Percentiles rank a stretch among this genome's conserved stretches.
Evolutionary conservation across 2,329 filamentous ascomycete species (phyloP).

Genomic region (Raffaelea ambrosiae): DNA sequence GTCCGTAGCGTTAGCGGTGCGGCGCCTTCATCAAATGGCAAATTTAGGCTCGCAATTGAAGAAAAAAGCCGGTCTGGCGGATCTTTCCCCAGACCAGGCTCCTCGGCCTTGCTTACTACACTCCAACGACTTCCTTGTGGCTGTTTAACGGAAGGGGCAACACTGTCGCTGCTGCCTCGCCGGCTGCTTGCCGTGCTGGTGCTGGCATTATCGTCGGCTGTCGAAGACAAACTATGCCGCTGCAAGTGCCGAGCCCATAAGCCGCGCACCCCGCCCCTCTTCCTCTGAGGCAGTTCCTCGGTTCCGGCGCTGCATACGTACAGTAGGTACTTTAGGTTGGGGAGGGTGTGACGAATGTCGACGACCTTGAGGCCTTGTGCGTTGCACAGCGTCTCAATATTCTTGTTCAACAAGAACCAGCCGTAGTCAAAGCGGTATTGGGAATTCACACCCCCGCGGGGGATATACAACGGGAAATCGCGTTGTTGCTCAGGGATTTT

Average conservation of each 20-base stretch:
- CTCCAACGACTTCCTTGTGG: conserved; percentile 29
- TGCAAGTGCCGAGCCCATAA: conserved; percentile 43
- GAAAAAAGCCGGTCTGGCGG: neutral
- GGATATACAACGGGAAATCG: conserved; percentile 72
- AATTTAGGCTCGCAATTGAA: conserved; percentile 2
- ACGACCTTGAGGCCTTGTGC: conserved; percentile 68
- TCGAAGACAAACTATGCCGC: conserved; percentile 17
- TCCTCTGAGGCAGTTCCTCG: conserved; percentile 52
- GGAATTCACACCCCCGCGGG: conserved; percentile 52
- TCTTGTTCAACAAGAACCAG: conserved; percentile 93
- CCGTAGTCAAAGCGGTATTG: conserved; percentile 93
- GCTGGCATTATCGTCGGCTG: conserved; percentile 27
- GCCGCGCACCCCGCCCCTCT: conserved; percentile 51
- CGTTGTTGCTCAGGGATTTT: conserved; percentile 47
- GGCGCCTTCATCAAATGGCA: conserved; percentile 39
- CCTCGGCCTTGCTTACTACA: conserved; percentile 24
- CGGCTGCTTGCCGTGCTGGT: conserved; percentile 30
- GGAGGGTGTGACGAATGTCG: conserved; percentile 84
- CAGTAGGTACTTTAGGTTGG: conserved; percentile 87
- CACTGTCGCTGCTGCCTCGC: conserved; percentile 34
- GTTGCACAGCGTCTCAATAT: conserved; percentile 66
- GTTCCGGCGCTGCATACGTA: conserved; percentile 80
- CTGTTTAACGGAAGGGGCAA: conserved; percentile 16
- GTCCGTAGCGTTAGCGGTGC: conserved; percentile 44
- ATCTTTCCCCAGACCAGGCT: neutral